These are phyloP conservation scores for Pleurotus platypus DNA, from an alignment of 768 basidiomycete species.

Conservation along the genomic window DNA sequence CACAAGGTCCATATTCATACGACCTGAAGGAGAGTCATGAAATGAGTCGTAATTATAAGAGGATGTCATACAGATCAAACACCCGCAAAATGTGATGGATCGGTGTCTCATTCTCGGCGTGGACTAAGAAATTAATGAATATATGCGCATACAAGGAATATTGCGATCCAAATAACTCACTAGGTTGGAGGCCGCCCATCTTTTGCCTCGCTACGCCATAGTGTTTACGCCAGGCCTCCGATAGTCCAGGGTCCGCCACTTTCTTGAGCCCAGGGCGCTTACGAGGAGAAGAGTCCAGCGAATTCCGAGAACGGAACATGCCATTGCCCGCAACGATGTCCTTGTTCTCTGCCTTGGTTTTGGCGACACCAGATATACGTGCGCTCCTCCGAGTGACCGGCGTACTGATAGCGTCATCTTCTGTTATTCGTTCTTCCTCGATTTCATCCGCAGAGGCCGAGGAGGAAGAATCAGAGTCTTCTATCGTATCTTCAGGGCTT, in stretches of 20 bases:
- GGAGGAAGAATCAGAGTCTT: not conserved
- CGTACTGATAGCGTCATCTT: not conserved
- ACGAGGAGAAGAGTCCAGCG: not conserved
- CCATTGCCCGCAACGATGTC: conserved; percentile 11
- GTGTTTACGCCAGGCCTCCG: conserved; percentile 48
- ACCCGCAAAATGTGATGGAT: conserved; percentile 71
- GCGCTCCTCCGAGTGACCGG: conserved; percentile 4
- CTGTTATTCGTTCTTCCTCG: not conserved
- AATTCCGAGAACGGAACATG: not conserved
- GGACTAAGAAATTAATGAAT: conserved; percentile 41
- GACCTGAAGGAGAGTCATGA: conserved; percentile 36
- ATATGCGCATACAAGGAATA: not conserved
- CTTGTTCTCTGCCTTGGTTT: conserved; percentile 15
- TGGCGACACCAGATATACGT: conserved; percentile 7
- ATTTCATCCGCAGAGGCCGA: not conserved
- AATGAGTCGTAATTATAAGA: not conserved
- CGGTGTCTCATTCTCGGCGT: conserved; percentile 55
- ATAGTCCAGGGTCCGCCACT: conserved; percentile 44
- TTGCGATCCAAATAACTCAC: conserved; percentile 42
- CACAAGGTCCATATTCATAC: conserved; percentile 78
- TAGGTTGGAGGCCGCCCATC: conserved; percentile 54
- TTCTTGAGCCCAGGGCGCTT: conserved; percentile 12
- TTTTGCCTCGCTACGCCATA: conserved; percentile 42
- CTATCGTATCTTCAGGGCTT: not conserved
- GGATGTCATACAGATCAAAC: conserved; percentile 66